Evolutionary conservation across 108 stramenopile species (phyloP).

Genomic region (Nannochloropsis gaditana): DNA sequence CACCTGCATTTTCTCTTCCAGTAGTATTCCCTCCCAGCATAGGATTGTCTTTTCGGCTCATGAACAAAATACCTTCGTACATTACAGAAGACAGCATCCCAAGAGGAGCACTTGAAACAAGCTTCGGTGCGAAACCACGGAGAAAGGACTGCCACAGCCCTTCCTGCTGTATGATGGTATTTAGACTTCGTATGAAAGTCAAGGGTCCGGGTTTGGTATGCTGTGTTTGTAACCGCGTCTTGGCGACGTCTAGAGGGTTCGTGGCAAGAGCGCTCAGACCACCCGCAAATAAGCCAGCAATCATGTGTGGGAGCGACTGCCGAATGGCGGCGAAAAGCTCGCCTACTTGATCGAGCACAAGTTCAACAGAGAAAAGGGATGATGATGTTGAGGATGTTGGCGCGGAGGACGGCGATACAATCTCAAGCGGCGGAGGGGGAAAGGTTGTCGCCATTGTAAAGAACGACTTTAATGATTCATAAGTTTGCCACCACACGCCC

Average conservation of each 20-base stretch:
- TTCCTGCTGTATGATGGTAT: not conserved
- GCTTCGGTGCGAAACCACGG: not conserved
- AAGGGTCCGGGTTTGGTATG: not conserved
- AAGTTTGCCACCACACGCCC: slow-evolving; percentile 5
- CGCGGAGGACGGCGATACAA: not conserved
- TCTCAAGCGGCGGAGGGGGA: not conserved
- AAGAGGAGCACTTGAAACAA: not conserved
- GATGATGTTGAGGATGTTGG: not conserved
- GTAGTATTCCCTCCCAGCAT: not conserved
- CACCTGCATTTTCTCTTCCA: not conserved
- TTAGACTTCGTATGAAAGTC: slow-evolving; percentile 16
- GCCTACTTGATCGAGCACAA: not conserved
- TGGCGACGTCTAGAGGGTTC: slow-evolving; percentile 92
- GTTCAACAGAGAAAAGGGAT: not conserved
- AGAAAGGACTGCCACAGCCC: not conserved
- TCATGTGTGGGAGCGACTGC: slow-evolving; percentile 48
- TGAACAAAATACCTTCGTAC: not conserved
- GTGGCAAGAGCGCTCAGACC: slow-evolving; percentile 75
- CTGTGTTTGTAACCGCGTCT: slow-evolving; percentile 71
- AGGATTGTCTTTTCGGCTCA: not conserved
- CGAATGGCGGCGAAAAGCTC: not conserved
- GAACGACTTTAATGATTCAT: slow-evolving; percentile 2
- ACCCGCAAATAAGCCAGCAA: slow-evolving; percentile 76
- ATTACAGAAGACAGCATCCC: slow-evolving; percentile 10
- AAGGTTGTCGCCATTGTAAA: not conserved